These are phyloP conservation scores for Cordyceps cicadae DNA, from an alignment of 2,329 filamentous ascomycete genomes.

Conservation along the genomic window DNA sequence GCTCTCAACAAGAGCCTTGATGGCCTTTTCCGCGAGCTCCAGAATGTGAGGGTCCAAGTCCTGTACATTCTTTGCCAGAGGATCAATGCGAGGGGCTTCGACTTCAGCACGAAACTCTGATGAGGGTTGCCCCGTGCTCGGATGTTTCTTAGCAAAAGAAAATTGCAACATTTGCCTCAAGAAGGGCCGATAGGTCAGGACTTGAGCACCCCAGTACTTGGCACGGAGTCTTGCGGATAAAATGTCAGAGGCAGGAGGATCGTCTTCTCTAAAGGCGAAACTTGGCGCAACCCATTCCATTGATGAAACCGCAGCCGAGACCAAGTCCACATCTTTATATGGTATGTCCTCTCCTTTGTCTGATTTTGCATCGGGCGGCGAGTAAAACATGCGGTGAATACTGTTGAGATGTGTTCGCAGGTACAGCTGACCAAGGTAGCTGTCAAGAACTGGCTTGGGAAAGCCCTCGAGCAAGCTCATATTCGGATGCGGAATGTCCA, in stretches of 20 bases:
- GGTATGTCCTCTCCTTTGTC: conserved; percentile 23
- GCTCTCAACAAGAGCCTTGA: conserved; percentile 72
- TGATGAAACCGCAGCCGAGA: conserved; percentile 34
- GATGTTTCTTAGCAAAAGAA: conserved; percentile 30
- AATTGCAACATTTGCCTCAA: conserved; percentile 48
- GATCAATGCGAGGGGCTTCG: conserved; percentile 30
- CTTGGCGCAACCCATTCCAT: conserved; percentile 39
- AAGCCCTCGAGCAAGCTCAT: conserved; percentile 36
- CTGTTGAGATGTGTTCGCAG: conserved; percentile 56
- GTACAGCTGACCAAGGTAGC: conserved; percentile 56
- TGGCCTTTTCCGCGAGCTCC: conserved; percentile 51
- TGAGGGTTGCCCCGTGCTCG: conserved; percentile 23
- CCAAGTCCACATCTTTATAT: conserved; percentile 38
- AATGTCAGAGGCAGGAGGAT: conserved; percentile 66
- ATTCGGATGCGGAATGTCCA: conserved; percentile 60
- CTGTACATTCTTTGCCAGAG: conserved; percentile 26
- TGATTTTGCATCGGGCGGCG: conserved; percentile 31
- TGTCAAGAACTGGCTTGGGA: conserved; percentile 42
- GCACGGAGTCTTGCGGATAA: conserved; percentile 76
- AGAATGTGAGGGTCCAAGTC: conserved; percentile 40
- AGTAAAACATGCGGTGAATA: conserved; percentile 50
- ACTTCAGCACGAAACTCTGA: conserved; percentile 30
- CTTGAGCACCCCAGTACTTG: conserved; percentile 89
- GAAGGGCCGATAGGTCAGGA: conserved; percentile 82
- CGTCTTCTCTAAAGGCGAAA: conserved; percentile 54